These are phyloP conservation scores for Blepharisma stoltei DNA, from an alignment of 73 alveolate genomes.

Conservation along the genomic window DNA sequence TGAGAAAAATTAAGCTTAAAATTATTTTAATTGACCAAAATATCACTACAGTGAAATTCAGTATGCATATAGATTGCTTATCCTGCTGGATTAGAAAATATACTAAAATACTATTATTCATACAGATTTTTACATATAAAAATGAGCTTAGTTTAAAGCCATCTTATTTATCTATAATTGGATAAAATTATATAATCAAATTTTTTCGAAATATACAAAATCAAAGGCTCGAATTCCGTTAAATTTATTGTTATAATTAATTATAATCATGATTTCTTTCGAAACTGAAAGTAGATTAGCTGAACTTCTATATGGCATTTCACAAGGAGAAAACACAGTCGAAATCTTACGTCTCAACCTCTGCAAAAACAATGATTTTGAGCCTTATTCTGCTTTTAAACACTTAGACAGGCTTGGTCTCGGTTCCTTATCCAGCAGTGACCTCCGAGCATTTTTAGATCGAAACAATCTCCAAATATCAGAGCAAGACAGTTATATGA, in stretches of 20 bases:
- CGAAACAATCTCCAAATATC: background rate
- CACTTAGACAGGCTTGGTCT: conserved; percentile 33
- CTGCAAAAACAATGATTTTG: conserved; percentile 34
- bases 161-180: too few relatives aligned
- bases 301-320: conserved; percentile 14
- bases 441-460: conserved; percentile 1
- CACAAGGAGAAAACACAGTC: conserved; percentile 35
- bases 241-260: background rate
- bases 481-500: background rate
- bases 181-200: too few relatives aligned
- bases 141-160: too few relatives aligned
- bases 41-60: too few relatives aligned
- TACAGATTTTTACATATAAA: too few relatives aligned
- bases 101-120: too few relatives aligned
- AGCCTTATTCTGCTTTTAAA: conserved; percentile 51
- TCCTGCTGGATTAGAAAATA: too few relatives aligned
- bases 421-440: conserved; percentile 8
- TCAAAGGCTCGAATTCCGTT: background rate
- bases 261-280: background rate
- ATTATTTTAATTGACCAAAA: too few relatives aligned
- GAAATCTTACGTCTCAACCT: conserved; percentile 43
- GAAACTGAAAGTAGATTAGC: conserved; percentile 31
- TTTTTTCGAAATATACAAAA: too few relatives aligned
- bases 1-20: too few relatives aligned
- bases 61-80: too few relatives aligned